Evolutionary conservation across 2,329 filamentous ascomycete genomes (phyloP), one percentile per base, ranked within the genome.

Genomic region (Fusarium buxicola): DNA sequence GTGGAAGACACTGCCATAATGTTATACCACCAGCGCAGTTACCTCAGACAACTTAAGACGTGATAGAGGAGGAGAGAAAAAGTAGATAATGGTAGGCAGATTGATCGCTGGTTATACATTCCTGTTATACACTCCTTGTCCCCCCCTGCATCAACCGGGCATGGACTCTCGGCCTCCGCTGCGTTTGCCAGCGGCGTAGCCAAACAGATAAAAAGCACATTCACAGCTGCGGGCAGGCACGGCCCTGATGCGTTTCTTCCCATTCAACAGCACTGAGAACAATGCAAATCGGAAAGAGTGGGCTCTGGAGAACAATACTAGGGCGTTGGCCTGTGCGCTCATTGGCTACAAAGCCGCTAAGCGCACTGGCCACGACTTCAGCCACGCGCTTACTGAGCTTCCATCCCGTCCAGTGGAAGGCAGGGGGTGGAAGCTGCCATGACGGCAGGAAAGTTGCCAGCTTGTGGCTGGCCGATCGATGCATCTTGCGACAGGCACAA

Each of bases 291-390:
- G n/a, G n/a, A n/a, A 27, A 30, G 36, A 35, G 36, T 43, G 39
- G 39, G 39, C 56, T 53, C 28, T 27, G 49, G 49, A 56, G 57
- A 69, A 68, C 62, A 69, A 69, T 68, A 24, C 51, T 60, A 50
- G 50, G 44, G 51, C 36, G 49, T 32, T 65, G 61, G 48, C 34
- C 50, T 52, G 45, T 60, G 50, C 60, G 56, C 24, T 63, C 43
- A 71, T 71, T 70, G 68, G 67, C 38, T 49, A 12, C n/a, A 39
- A 55, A 62, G 21, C 62, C 63, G 65, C 63, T 54, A 65, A 58
- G 55, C 58, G 60, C 55, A 60, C 30, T 54, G 54, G 32, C 57
- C 56, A 63, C 36, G 16, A 27, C 38, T 40, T 47, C 44, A 65
- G 62, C 49, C 61, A 51, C 55, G n/a, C 27, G 41, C 49, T 34